Percentiles rank a stretch among this genome's conserved stretches.
Evolutionary conservation across 2,329 filamentous ascomycete species (phyloP).

Genomic region (Nigrograna mackinnonii): DNA sequence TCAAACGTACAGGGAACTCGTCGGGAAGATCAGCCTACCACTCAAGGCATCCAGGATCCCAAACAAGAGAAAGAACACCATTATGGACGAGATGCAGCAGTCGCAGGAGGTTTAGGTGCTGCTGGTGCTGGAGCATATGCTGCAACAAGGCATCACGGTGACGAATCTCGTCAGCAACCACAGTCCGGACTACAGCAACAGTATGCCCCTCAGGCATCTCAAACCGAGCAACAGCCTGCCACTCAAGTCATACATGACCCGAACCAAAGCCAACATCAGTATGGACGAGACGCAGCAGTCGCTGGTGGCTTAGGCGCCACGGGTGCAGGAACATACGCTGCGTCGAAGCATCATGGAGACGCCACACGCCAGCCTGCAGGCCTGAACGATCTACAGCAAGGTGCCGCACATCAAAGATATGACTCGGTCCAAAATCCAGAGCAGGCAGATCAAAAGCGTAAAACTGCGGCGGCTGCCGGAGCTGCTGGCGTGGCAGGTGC

Average conservation of each 20-base stretch:
- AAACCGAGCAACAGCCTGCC: not conserved
- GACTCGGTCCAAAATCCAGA: constrained; percentile 19
- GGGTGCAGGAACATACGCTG: constrained; percentile 4
- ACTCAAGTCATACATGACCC: not conserved
- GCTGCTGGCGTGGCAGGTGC: constrained; percentile 12
- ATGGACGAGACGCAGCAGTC: constrained; percentile 19
- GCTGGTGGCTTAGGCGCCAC: constrained; percentile 18
- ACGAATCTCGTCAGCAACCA: constrained; percentile 1
- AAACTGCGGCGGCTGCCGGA: constrained; percentile 26
- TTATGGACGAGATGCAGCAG: constrained; percentile 19
- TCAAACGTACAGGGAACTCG: too few relatives aligned
- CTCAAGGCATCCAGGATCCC: constrained; percentile 4
- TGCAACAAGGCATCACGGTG: not conserved
- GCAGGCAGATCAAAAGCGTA: constrained; percentile 21
- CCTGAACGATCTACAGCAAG: not conserved
- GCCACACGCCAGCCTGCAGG: constrained; percentile 1
- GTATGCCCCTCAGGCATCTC: not conserved
- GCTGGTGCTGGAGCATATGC: constrained; percentile 5
- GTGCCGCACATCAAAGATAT: constrained; percentile 16
- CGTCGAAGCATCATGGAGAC: not conserved
- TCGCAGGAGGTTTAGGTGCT: constrained; percentile 19
- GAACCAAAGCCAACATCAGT: too few relatives aligned
- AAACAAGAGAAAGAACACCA: constrained; percentile 9
- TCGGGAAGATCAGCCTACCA: not conserved
- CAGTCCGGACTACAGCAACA: not conserved